A percentile compares a stretch with the other conserved stretches of the same genome.
These are phyloP conservation scores for Rhypophila decipiens DNA, from an alignment of 495 filamentous ascomycete genomes.

Conservation along the genomic window DNA sequence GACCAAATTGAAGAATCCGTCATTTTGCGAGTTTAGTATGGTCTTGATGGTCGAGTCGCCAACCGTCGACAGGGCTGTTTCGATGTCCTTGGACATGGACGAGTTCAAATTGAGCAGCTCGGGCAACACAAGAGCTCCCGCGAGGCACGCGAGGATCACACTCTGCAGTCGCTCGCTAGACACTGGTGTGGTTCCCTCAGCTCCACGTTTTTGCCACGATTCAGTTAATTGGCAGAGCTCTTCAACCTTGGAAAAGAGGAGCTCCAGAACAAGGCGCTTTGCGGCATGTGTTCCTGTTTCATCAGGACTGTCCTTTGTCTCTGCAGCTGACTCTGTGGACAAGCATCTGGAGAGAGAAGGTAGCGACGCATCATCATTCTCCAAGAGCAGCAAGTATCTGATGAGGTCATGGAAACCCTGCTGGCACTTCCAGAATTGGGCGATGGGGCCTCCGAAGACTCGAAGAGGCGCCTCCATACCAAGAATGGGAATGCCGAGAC, in stretches of 20 bases:
- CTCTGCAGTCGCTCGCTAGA: slow-evolving; percentile 42
- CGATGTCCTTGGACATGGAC: slow-evolving; percentile 34
- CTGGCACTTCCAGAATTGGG: slow-evolving; percentile 26
- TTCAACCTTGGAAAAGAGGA: slow-evolving; percentile 41
- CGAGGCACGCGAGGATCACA: slow-evolving; percentile 37
- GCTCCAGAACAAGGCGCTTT: slow-evolving; percentile 42
- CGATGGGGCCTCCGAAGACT: slow-evolving; percentile 33
- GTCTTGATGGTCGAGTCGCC: slow-evolving; percentile 28
- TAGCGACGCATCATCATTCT: slow-evolving; percentile 7
- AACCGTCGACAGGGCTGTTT: slow-evolving; percentile 25
- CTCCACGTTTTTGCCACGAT: slow-evolving; percentile 36
- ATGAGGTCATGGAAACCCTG: slow-evolving; percentile 17
- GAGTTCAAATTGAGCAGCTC: slow-evolving; percentile 34
- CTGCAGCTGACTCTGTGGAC: slow-evolving; percentile 1
- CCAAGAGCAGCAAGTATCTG: slow-evolving; percentile 37
- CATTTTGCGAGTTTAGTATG: slow-evolving; percentile 26
- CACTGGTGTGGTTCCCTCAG: slow-evolving; percentile 33
- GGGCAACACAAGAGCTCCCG: slow-evolving; percentile 35
- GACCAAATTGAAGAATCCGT: slow-evolving; percentile 29
- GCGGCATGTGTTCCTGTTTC: slow-evolving; percentile 32
- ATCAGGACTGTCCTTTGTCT: slow-evolving; percentile 18
- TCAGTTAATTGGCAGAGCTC: slow-evolving; percentile 32
- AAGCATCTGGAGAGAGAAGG: neutral
- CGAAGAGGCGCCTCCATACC: slow-evolving; percentile 17
- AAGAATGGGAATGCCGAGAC: slow-evolving; percentile 29